Conservation (phyloP, 2,329 filamentous ascomycete species). For the Aspergillus thermomutatus region DNA sequence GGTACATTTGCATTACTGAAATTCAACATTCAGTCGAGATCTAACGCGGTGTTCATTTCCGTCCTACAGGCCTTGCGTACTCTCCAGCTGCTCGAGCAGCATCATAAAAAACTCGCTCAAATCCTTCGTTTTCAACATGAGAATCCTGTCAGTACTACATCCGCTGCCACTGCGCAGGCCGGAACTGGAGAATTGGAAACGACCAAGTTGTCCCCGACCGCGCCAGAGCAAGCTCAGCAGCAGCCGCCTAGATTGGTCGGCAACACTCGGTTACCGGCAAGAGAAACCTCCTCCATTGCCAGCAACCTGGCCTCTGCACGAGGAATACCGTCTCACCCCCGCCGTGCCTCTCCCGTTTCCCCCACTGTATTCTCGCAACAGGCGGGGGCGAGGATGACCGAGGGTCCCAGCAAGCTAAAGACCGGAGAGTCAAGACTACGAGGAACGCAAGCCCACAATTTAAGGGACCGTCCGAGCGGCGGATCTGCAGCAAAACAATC, state of each 20-base stretch:
- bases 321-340: conserved; percentile 61
- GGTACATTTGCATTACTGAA: conserved; percentile 34
- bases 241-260: conserved; percentile 39
- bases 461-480: conserved; percentile 26
- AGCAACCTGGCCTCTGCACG: conserved; percentile 83
- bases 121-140: conserved; percentile 70
- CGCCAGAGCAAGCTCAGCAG: conserved; percentile 29
- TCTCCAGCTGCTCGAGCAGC: conserved; percentile 77
- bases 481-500: conserved; percentile 26
- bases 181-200: conserved; percentile 15
- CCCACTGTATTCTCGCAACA: conserved; percentile 73
- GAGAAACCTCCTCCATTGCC: conserved; percentile 80
- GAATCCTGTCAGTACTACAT: conserved; percentile 37
- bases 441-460: conserved; percentile 13
- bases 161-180: conserved; percentile 16
- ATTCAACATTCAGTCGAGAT: neutral
- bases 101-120: conserved; percentile 79
- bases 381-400: conserved; percentile 66
- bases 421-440: conserved; percentile 29
- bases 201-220: conserved; percentile 21
- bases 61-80: conserved; percentile 74
- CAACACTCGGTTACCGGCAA: conserved; percentile 49
- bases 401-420: conserved; percentile 45
- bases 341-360: conserved; percentile 63
- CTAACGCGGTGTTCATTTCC: neutral